Evolutionary conservation across 768 basidiomycete species (phyloP).

Genomic region (Pulveroboletus sp.): DNA sequence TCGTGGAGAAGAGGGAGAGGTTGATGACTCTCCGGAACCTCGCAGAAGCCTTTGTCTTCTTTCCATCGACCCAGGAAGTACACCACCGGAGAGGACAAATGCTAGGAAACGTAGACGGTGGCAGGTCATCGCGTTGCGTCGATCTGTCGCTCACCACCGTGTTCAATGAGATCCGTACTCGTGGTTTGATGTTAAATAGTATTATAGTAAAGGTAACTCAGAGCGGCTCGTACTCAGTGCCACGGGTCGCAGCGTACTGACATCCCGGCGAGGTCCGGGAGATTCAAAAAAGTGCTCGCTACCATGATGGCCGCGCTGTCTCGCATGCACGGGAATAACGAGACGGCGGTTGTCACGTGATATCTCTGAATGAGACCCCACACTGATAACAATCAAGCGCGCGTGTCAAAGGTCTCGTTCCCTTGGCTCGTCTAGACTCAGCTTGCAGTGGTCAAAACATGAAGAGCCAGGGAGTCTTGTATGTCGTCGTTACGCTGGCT

Average conservation of each 20-base stretch:
- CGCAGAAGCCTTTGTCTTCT: slow-evolving; percentile 54
- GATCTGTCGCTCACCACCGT: slow-evolving; percentile 23
- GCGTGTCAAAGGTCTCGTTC: no score
- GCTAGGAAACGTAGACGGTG: slow-evolving; percentile 44
- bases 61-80: slow-evolving; percentile 40
- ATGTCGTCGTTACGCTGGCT: not conserved
- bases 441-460: slow-evolving; percentile 7
- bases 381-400: not conserved
- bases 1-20: slow-evolving; percentile 70
- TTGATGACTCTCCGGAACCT: slow-evolving; percentile 64
- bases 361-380: no score
- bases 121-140: slow-evolving; percentile 44
- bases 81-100: slow-evolving; percentile 27
- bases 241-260: no score
- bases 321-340: not conserved
- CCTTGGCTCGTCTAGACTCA: no score
- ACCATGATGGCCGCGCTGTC: not conserved
- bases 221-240: no score
- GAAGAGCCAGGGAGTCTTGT: slow-evolving; percentile 5
- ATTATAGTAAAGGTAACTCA: not conserved
- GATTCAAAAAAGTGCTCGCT: not conserved
- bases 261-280: no score
- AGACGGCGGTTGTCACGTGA: no score
- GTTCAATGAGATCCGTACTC: slow-evolving; percentile 9
- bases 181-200: no score